Conservation (phyloP, 257 asterid genomes). For the Ophiorrhiza pumila region DNA sequence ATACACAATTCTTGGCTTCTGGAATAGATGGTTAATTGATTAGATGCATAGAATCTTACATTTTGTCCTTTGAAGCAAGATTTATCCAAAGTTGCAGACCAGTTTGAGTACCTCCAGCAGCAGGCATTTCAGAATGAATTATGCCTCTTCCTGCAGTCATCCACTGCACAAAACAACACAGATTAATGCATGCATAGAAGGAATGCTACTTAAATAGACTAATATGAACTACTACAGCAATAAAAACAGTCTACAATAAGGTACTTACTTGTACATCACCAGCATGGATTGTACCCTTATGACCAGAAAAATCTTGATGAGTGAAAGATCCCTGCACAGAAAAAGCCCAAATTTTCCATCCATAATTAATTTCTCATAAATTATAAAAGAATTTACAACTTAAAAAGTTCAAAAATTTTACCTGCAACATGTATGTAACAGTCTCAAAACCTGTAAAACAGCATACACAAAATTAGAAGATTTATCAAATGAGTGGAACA, state of each 20-base stretch:
- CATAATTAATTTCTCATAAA: neutral
- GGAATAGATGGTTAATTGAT: slow-evolving; percentile 1
- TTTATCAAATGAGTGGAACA: neutral
- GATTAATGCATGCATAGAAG: neutral
- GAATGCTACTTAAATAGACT: neutral
- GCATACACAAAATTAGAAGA: neutral
- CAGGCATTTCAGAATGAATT: slow-evolving; percentile 97
- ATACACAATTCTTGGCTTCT: neutral
- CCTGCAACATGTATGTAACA: slow-evolving; percentile 82
- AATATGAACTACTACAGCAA: neutral
- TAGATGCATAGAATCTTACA: slow-evolving; percentile 39
- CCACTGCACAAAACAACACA: slow-evolving; percentile 56
- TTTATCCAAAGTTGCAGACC: slow-evolving; percentile 93
- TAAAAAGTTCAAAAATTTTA: slow-evolving; percentile 1
- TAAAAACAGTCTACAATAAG: neutral
- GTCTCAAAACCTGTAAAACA: slow-evolving; percentile 79
- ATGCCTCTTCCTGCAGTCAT: slow-evolving; percentile 98
- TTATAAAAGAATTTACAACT: neutral
- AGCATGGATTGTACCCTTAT: slow-evolving; percentile 67
- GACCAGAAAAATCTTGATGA: slow-evolving; percentile 95
- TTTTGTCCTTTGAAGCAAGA: slow-evolving; percentile 86
- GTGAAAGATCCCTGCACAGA: slow-evolving; percentile 67
- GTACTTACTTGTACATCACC: slow-evolving; percentile 90
- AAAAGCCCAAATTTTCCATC: slow-evolving; percentile 3
- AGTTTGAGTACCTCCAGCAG: slow-evolving; percentile 61